Percentiles rank a stretch among this genome's conserved stretches.
Conservation (phyloP, 2,329 filamentous ascomycete species). For the Cladosporium velox region DNA sequence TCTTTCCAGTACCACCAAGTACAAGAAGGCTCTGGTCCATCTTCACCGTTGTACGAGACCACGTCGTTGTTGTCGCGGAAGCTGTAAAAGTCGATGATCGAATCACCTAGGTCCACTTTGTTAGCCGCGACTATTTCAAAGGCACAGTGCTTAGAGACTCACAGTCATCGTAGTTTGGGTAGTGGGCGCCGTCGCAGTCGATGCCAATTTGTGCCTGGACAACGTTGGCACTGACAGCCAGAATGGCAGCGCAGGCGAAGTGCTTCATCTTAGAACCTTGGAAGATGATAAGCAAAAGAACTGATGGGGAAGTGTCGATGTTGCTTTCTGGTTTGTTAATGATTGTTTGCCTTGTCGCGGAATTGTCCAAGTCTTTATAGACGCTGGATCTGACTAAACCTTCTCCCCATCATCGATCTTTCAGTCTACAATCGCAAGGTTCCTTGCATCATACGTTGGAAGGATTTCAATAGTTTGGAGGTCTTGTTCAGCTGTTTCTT, state of each 20-base stretch:
- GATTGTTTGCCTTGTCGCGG: neutral
- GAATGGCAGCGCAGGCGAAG: neutral
- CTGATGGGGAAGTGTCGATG: neutral
- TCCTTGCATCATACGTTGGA: neutral
- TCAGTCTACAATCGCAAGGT: neutral
- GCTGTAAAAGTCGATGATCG: neutral
- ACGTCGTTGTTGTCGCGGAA: neutral
- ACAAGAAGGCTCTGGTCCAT: neutral
- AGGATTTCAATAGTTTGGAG: neutral
- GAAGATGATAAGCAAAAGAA: neutral
- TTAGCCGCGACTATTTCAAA: neutral
- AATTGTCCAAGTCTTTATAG: too few relatives aligned
- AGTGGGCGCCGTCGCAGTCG: slow-evolving; percentile 1
- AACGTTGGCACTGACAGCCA: neutral
- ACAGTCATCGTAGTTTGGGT: neutral
- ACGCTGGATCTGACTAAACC: too few relatives aligned
- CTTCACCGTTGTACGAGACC: neutral
- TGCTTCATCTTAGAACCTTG: neutral
- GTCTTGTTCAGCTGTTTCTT: neutral
- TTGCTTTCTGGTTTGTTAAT: neutral
- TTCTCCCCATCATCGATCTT: neutral
- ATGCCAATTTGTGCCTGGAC: neutral
- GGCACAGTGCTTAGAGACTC: neutral
- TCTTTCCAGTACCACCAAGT: slow-evolving; percentile 6
- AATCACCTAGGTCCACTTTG: neutral